Evolutionary conservation across 768 basidiomycete species (phyloP).

Genomic region (Hirschioporus abietinus): DNA sequence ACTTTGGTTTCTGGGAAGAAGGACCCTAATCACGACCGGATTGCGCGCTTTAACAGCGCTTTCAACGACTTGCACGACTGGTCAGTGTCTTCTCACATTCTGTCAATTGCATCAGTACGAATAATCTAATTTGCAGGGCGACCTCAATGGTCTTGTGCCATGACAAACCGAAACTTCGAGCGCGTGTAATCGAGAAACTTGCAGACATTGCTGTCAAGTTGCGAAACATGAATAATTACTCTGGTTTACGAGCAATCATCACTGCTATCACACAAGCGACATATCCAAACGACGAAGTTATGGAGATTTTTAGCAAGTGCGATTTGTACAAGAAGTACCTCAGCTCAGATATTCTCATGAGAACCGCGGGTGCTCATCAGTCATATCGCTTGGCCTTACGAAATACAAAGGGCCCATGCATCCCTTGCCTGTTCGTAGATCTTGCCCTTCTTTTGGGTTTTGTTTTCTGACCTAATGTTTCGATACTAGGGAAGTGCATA

Average conservation of each 20-base stretch:
- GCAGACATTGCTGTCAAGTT: conserved; percentile 78
- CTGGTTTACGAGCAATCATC: conserved; percentile 84
- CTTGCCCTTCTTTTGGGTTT: conserved; percentile 9
- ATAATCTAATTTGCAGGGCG: conserved; percentile 52
- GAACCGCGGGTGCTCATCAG: conserved; percentile 75
- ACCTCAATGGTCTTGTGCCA: conserved; percentile 87
- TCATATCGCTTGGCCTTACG: conserved; percentile 85
- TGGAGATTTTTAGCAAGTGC: conserved; percentile 64
- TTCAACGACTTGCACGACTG: conserved; percentile 84
- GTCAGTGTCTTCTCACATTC: conserved; percentile 34
- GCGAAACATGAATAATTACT: conserved; percentile 85
- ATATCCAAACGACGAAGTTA: conserved; percentile 69
- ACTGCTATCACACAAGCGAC: conserved; percentile 86
- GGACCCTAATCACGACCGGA: conserved; percentile 58
- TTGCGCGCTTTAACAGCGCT: conserved; percentile 65
- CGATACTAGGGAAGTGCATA: conserved; percentile 79
- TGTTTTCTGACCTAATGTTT: conserved; percentile 8
- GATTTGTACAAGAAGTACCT: conserved; percentile 71
- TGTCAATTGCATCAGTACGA: conserved; percentile 4
- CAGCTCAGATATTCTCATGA: conserved; percentile 82
- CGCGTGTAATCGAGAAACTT: conserved; percentile 82
- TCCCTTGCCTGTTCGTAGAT: conserved; percentile 66
- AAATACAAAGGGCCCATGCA: conserved; percentile 79
- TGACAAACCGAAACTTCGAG: conserved; percentile 67
- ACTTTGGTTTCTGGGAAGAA: conserved; percentile 66